These are phyloP conservation scores for Coemansia sp. DNA, from an alignment of 192 early-diverging fungal species.

Conservation along the genomic window DNA sequence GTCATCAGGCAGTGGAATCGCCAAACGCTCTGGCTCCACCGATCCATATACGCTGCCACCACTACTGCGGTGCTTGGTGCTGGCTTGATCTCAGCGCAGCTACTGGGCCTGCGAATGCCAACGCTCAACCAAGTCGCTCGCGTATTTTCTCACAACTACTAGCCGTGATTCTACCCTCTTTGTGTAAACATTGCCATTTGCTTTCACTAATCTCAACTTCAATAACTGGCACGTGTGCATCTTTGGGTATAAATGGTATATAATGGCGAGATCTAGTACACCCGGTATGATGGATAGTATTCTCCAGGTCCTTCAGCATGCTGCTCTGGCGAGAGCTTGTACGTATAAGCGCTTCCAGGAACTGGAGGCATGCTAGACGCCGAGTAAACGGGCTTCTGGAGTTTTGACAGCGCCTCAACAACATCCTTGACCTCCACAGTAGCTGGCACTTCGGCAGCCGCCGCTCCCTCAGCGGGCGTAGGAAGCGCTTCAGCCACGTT, in stretches of 20 bases:
- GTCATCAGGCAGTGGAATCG: conserved; percentile 51
- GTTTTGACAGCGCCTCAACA: conserved; percentile 57
- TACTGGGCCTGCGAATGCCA: conserved; percentile 23
- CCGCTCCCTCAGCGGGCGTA: conserved; percentile 11
- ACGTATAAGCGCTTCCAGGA: conserved; percentile 53
- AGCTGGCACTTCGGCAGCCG: conserved; percentile 17
- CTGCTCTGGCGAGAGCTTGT: conserved; percentile 58
- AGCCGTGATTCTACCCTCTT: background rate
- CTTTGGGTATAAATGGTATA: background rate
- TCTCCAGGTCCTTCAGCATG: conserved; percentile 44
- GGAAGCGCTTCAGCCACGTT: conserved; percentile 20
- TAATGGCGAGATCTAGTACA: conserved; percentile 25
- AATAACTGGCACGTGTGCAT: background rate
- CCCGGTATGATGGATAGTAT: conserved; percentile 57
- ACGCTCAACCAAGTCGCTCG: conserved; percentile 14
- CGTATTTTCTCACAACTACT: background rate
- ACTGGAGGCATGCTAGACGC: conserved; percentile 60
- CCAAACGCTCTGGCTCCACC: conserved; percentile 43
- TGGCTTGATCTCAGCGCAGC: conserved; percentile 15
- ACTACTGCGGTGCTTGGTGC: conserved; percentile 12
- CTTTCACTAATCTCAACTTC: background rate
- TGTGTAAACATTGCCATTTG: background rate
- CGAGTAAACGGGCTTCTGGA: conserved; percentile 59
- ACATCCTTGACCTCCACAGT: conserved; percentile 38
- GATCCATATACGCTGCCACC: conserved; percentile 16